phyloP scores from a whole-genome alignment of 805 yeast genomes.

The Saccharomycopsis sp. region DNA sequence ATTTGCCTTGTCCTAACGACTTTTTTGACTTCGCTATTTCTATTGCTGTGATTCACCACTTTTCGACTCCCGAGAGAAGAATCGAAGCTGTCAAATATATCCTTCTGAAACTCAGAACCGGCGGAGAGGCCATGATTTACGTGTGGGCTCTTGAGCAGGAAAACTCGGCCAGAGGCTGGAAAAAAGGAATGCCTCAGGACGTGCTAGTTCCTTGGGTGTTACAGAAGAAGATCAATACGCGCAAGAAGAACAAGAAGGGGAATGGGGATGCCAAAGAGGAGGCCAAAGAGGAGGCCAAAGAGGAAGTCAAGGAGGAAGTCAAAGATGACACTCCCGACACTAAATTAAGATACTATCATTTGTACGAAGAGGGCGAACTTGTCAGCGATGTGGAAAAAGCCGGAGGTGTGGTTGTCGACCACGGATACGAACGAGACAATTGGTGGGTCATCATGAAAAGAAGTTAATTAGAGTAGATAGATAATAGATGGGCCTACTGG shows the following conservation, averaged over 20 bases:
- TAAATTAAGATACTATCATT: constrained; percentile 80
- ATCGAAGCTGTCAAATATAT: constrained; percentile 68
- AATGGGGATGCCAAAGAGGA: constrained; percentile 10
- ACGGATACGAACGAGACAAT: constrained; percentile 89
- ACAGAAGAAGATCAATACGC: constrained; percentile 41
- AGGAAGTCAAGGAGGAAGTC: constrained; percentile 19
- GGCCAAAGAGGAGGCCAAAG: constrained; percentile 22
- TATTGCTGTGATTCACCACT: constrained; percentile 94
- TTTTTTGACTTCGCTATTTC: constrained; percentile 82
- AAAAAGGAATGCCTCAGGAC: constrained; percentile 88
- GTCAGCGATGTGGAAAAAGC: constrained; percentile 63
- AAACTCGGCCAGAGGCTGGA: constrained; percentile 80
- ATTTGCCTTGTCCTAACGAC: constrained; percentile 45
- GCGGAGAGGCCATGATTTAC: constrained; percentile 73
- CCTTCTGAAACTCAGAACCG: constrained; percentile 45
- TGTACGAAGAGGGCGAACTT: constrained; percentile 80
- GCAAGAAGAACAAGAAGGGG: constrained; percentile 24
- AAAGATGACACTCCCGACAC: constrained; percentile 36
- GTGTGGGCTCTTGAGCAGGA: constrained; percentile 98
- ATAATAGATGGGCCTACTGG: background rate
- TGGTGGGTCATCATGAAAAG: constrained; percentile 72
- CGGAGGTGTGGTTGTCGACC: constrained; percentile 58
- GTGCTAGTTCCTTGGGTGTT: constrained; percentile 94
- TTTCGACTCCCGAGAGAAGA: constrained; percentile 78
- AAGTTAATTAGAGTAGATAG: constrained; percentile 18